A percentile compares a stretch with the other conserved stretches of the same genome.
phyloP scores from a whole-genome alignment of 2,329 filamentous ascomycete genomes.

The Arthrobotrys sinensis region DNA sequence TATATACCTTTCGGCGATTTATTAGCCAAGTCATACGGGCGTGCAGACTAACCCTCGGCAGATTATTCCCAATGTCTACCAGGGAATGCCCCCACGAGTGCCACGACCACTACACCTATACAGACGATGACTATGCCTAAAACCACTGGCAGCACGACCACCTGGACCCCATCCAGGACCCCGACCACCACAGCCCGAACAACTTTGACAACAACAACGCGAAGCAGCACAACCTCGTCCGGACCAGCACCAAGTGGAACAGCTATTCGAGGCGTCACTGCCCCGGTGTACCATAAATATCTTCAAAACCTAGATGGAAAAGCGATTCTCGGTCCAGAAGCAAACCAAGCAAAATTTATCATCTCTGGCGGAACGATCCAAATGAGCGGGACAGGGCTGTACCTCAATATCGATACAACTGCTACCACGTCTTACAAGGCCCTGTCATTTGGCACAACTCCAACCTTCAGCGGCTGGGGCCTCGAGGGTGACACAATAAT shows the following conservation, averaged over 20 bases:
- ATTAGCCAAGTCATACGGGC: neutral
- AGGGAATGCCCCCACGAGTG: neutral
- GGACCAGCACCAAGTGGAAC: conserved; percentile 34
- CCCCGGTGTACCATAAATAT: conserved; percentile 73
- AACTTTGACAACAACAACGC: conserved; percentile 12
- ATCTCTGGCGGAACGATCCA: conserved; percentile 70
- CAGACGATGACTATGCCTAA: conserved; percentile 17
- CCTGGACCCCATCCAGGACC: neutral
- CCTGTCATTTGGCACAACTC: conserved; percentile 69
- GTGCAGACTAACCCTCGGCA: neutral
- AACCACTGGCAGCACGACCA: neutral
- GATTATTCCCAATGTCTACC: conserved; percentile 41
- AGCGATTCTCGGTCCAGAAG: conserved; percentile 72
- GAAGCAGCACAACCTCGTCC: conserved; percentile 12
- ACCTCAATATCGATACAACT: conserved; percentile 69
- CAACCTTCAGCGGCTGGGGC: conserved; percentile 71
- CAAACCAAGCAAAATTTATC: conserved; percentile 70
- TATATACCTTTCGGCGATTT: neutral
- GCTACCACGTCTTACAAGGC: conserved; percentile 72
- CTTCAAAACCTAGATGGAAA: conserved; percentile 68
- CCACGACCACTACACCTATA: conserved; percentile 6
- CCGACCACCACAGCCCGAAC: neutral
- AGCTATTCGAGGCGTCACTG: conserved; percentile 70
- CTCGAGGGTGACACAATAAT: conserved; percentile 71
- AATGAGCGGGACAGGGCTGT: conserved; percentile 70